These are phyloP conservation scores for Cercospora zeina DNA, from an alignment of 2,329 filamentous ascomycete genomes.

Conservation along the genomic window DNA sequence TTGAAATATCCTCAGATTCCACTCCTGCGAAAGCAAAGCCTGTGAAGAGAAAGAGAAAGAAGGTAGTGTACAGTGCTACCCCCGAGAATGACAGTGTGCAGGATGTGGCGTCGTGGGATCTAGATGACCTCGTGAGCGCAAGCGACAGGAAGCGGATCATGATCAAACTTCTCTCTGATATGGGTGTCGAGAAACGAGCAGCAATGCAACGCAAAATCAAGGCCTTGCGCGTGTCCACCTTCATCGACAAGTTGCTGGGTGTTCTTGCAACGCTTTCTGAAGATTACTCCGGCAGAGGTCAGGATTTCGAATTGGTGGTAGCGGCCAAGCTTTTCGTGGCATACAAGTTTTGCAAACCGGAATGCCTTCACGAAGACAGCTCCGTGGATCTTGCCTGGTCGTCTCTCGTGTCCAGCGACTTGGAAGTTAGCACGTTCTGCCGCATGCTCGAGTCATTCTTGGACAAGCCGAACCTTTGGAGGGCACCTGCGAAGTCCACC, in stretches of 20 bases:
- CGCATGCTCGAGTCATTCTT: slow-evolving; percentile 21
- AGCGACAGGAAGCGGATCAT: slow-evolving; percentile 47
- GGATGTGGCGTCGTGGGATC: slow-evolving; percentile 24
- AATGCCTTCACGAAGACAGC: slow-evolving; percentile 12
- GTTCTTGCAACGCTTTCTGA: slow-evolving; percentile 6
- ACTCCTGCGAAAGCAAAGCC: slow-evolving; percentile 11
- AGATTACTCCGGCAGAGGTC: slow-evolving; percentile 2
- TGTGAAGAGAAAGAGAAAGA: slow-evolving; percentile 12
- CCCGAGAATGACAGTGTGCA: slow-evolving; percentile 19
- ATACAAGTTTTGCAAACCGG: slow-evolving; percentile 8
- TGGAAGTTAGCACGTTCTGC: slow-evolving; percentile 8
- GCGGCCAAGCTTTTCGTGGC: slow-evolving; percentile 26
- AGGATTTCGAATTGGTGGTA: slow-evolving; percentile 10
- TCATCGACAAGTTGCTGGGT: slow-evolving; percentile 3
- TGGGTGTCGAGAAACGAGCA: slow-evolving; percentile 21
- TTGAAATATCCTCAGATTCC: slow-evolving; percentile 29
- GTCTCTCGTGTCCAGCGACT: background rate
- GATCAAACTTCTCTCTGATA: slow-evolving; percentile 45
- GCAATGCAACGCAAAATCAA: slow-evolving; percentile 18
- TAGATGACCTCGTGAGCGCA: slow-evolving; percentile 19
- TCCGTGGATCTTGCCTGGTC: slow-evolving; percentile 12
- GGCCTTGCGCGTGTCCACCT: slow-evolving; percentile 11
- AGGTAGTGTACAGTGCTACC: slow-evolving; percentile 5
- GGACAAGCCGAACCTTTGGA: slow-evolving; percentile 24
- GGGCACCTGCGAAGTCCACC: slow-evolving; percentile 15